Conservation (phyloP, 176 grass and related monocot species). For the Eleusine coracana region DNA sequence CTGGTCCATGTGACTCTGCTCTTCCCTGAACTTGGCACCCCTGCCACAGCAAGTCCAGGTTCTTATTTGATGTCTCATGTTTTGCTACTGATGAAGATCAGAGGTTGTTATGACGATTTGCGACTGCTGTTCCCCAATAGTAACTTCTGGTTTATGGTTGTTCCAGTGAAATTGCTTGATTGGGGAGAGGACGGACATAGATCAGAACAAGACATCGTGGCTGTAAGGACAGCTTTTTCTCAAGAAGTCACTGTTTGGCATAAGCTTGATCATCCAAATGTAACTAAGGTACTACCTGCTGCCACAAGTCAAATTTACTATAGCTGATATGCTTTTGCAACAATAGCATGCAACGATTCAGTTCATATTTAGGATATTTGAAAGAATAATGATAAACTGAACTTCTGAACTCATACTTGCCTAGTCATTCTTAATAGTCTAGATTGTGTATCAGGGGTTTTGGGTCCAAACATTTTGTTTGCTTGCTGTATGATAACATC, state of each 20-base stretch:
- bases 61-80: background rate
- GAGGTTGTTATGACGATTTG: background rate
- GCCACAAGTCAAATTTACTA: background rate
- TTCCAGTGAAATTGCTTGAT: slow-evolving; percentile 90
- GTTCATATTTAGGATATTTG: background rate
- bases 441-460: background rate
- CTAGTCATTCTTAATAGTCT: background rate
- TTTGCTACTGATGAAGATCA: background rate
- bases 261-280: slow-evolving; percentile 97
- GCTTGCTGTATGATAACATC: background rate
- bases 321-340: background rate
- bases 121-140: background rate
- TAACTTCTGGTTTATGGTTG: slow-evolving; percentile 2
- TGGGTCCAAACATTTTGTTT: background rate
- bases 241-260: slow-evolving; percentile 98
- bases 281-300: slow-evolving; percentile 73
- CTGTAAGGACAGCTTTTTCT: slow-evolving; percentile 73
- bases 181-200: slow-evolving; percentile 94
- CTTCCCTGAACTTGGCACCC: background rate
- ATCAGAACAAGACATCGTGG: slow-evolving; percentile 70
- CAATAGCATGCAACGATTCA: background rate
- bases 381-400: background rate
- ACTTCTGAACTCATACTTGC: background rate
- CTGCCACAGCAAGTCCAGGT: background rate
- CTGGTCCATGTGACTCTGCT: background rate